Evolutionary conservation across 805 yeast genomes (phyloP), one percentile per base, ranked within the genome.

Genomic region (Barnettozyma pratensis): DNA sequence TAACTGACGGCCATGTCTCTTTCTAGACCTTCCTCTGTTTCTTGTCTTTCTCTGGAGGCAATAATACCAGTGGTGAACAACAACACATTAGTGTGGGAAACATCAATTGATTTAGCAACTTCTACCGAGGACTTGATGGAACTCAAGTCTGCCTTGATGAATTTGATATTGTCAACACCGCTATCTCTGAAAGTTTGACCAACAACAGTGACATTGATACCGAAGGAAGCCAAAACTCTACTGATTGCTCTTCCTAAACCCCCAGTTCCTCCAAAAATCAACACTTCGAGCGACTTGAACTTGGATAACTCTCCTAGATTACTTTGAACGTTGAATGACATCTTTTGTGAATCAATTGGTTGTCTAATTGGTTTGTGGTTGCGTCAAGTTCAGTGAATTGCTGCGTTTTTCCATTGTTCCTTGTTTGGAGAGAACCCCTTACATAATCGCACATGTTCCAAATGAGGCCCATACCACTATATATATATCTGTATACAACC

Each of bases 41-140:
- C 68, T 51, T 70, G 57, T 39, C 65, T 61, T 6, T 47, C 35
- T 14, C 56, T 47, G 2, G 66, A 48, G 0, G 74, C 71, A 44
- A 71, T 50, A n/a, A 69, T 70, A n/a, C 75, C 75, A 4, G 72
- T 62, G 4, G 74, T 68, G 56, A 71, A 69, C 8, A 71, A 40
- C 8, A 69, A 39, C 37, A 66, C 51, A 38, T 69, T 67, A 6
- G 54, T 48, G 3, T 55, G 32, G 12, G 59, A 52, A 6, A 50
- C 55, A 31, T 56, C 61, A 26, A 65, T 45, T 10, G 52, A 48
- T 4, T 48, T 32, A 7, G 68, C 69, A 12, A 67, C 50, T 11
- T 54, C 42, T 12, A 50, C 42, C 5, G 69, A 49, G 6, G 54
- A 61, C 9, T 49, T 41, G 34, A 70, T 62, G 4, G 64, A 59